These are phyloP conservation scores for Lasiosphaeriaceae sp. DNA, from an alignment of 495 filamentous ascomycete genomes.

Conservation along the genomic window DNA sequence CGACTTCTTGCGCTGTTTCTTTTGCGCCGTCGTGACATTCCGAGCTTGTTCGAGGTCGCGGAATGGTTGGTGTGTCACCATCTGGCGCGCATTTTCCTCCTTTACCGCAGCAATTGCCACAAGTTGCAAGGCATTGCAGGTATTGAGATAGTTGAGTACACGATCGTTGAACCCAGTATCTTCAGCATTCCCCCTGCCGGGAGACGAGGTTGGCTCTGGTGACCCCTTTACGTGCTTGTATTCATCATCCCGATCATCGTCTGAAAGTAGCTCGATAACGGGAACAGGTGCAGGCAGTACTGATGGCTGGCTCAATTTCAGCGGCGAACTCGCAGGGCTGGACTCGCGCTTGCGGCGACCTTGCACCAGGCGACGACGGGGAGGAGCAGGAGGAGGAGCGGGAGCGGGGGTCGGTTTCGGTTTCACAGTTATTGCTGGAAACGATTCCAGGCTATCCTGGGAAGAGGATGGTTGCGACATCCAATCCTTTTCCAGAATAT, in stretches of 20 bases:
- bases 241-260: slow-evolving; percentile 23
- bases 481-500: slow-evolving; percentile 23
- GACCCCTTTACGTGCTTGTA: slow-evolving; percentile 14
- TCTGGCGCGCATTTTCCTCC: slow-evolving; percentile 58
- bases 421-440: slow-evolving; percentile 3
- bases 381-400: too few species aligned
- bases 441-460: slow-evolving; percentile 11
- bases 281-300: neutral
- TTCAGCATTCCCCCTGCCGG: slow-evolving; percentile 1
- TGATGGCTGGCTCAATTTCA: slow-evolving; percentile 7
- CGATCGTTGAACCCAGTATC: slow-evolving; percentile 27
- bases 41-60: slow-evolving; percentile 57
- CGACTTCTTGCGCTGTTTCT: slow-evolving; percentile 31
- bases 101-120: slow-evolving; percentile 72
- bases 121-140: slow-evolving; percentile 64
- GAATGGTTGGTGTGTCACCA: slow-evolving; percentile 71
- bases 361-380: slow-evolving; percentile 26
- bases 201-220: slow-evolving; percentile 11
- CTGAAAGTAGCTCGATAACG: slow-evolving; percentile 27
- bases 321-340: slow-evolving; percentile 15
- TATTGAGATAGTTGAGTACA: slow-evolving; percentile 81
- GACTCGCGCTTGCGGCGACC: slow-evolving; percentile 22
- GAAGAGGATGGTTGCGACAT: slow-evolving; percentile 16
- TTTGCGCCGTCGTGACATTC: slow-evolving; percentile 49
- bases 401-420: slow-evolving; percentile 9